phyloP scores from a whole-genome alignment of 2,329 filamentous ascomycete genomes.

The Colletotrichum sp. region DNA sequence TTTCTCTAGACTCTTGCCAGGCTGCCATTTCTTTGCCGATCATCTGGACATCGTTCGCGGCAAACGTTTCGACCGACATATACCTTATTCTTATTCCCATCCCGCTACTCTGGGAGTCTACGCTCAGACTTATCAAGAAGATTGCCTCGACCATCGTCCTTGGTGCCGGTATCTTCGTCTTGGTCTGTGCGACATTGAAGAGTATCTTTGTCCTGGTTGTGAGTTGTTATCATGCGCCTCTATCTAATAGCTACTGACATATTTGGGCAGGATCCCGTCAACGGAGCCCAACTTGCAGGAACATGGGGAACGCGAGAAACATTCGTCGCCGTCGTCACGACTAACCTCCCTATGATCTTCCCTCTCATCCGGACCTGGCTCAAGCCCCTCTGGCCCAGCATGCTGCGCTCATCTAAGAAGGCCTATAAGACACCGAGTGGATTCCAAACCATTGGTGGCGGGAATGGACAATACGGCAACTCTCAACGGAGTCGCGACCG shows the following conservation, averaged over 20 bases:
- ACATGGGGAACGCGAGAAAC: constrained; percentile 49
- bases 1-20: constrained; percentile 47
- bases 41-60: constrained; percentile 54
- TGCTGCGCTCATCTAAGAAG: constrained; percentile 32
- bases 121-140: constrained; percentile 40
- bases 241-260: background rate
- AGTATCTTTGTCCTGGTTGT: constrained; percentile 41
- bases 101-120: constrained; percentile 51
- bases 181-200: constrained; percentile 40
- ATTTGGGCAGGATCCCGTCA: constrained; percentile 37
- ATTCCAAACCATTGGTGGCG: constrained; percentile 20
- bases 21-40: constrained; percentile 55
- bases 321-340: constrained; percentile 48
- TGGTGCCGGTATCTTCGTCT: constrained; percentile 43
- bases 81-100: constrained; percentile 64
- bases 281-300: constrained; percentile 44
- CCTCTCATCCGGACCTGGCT: constrained; percentile 47
- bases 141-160: constrained; percentile 40
- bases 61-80: constrained; percentile 61
- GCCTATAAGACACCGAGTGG: constrained; percentile 13
- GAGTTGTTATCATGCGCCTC: constrained; percentile 9
- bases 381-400: constrained; percentile 31
- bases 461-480: constrained; percentile 20
- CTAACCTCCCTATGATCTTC: constrained; percentile 50
- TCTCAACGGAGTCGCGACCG: constrained; percentile 28